Evolutionary conservation across 73 alveolate genomes (phyloP).

Genomic region (Paramecium sexaurelia): DNA sequence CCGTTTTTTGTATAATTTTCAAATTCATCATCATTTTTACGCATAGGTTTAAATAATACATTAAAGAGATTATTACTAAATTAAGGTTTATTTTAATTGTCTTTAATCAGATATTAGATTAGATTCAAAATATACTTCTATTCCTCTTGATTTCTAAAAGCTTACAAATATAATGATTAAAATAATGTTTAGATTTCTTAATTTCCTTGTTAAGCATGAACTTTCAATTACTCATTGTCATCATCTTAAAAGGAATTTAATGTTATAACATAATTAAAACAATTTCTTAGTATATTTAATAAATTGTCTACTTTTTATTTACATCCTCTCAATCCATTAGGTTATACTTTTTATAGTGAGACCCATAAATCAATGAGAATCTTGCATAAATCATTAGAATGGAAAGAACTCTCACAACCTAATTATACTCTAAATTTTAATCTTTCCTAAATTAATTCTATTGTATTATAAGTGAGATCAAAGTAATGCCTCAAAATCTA

Average conservation of each 20-base stretch:
- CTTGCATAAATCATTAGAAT: slow-evolving; percentile 32
- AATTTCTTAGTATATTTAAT: neutral
- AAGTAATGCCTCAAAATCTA: slow-evolving; percentile 7
- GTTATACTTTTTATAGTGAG: neutral
- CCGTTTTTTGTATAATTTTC: slow-evolving; percentile 52
- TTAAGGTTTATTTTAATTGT: slow-evolving; percentile 27
- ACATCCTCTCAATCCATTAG: neutral
- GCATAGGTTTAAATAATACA: slow-evolving; percentile 38
- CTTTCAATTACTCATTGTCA: slow-evolving; percentile 24
- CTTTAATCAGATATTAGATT: neutral
- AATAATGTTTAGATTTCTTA: neutral
- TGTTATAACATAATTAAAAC: slow-evolving; percentile 25
- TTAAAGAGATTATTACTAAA: neutral
- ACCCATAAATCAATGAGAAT: slow-evolving; percentile 47
- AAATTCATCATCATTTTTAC: slow-evolving; percentile 57
- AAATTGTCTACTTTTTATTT: neutral
- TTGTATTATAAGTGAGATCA: slow-evolving; percentile 24
- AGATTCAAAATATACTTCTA: neutral
- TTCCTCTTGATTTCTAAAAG: slow-evolving; percentile 41
- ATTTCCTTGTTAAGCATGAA: slow-evolving; percentile 16
- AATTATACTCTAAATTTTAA: slow-evolving; percentile 10
- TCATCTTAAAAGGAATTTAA: slow-evolving; percentile 43
- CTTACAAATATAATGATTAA: neutral
- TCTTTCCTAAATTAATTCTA: neutral
- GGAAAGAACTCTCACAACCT: slow-evolving; percentile 56